Evolutionary conservation across 805 yeast species (phyloP), one percentile per base, ranked within the genome.

Genomic region (Naumovozyma dairenensis): DNA sequence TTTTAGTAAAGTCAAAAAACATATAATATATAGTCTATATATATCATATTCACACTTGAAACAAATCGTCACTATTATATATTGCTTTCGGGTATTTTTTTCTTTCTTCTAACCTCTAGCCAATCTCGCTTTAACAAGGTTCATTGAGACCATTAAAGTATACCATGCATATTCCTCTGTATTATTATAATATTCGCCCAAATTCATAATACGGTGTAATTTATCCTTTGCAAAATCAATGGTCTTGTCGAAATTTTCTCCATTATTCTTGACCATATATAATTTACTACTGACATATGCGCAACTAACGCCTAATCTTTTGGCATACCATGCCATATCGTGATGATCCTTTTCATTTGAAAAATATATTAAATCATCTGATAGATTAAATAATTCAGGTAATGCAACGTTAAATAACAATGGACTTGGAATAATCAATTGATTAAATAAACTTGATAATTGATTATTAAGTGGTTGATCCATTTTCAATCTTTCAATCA

Each of bases 291-390:
- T 72, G 2, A 81, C 80, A 55, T 82, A 84, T 2, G 80, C 69
- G 2, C 80, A 66, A 16, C 82, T 70, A 12, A 89, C 53, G 6
- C 81, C 70, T 12, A 80, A 62, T 43, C 98, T 66, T 51, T 86
- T 82, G n/a, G 93, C 65, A 57, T 89, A 89, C 98, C 98, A 89
- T 3, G 84, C 80, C 53, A 81, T 77, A 55, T 85, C 95, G 14
- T 62, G 45, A 30, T 50, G 49, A 43, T 76, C 76, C 15, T 92
- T 71, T 52, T 87, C 96, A 8, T 87, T 92, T 0, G 94, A 76
- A 45, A 73, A 75, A 56, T 60, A 85, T 29, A 83, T 72, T 38
- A 89, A 67, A 52, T 92, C 97, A 59, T 89, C 97, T 9, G 85
- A 69, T 36, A 87, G 65, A 33, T 72, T 69, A 45, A 77, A 80